Evolutionary conservation across 2,329 filamentous ascomycete species (phyloP).

Genomic region (Microcera coccophila): DNA sequence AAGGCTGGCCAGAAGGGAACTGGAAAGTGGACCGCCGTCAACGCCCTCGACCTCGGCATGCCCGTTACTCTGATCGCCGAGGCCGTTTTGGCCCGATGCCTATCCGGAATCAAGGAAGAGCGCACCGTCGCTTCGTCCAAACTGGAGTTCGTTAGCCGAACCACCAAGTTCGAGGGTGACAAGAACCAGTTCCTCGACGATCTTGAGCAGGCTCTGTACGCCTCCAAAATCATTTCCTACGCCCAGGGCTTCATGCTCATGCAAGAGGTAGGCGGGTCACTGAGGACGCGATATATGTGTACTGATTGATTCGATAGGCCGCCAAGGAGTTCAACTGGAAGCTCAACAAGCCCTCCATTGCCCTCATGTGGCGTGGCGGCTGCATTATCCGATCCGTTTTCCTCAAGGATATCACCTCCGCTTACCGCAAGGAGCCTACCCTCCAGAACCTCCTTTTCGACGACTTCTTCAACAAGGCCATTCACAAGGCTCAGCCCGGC

Average conservation of each 20-base stretch:
- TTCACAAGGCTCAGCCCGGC: constrained; percentile 89
- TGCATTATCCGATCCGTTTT: constrained; percentile 99
- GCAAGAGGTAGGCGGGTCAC: constrained; percentile 69
- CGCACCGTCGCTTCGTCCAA: constrained; percentile 75
- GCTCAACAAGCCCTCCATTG: constrained; percentile 99
- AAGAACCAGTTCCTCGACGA: constrained; percentile 92
- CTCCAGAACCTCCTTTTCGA: constrained; percentile 98
- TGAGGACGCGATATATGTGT: background rate
- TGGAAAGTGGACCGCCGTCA: constrained; percentile 99
- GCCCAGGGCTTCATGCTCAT: constrained; percentile 99
- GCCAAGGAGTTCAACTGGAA: constrained; percentile 97
- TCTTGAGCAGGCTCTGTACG: constrained; percentile 97
- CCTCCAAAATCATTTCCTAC: constrained; percentile 99
- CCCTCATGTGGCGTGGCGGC: constrained; percentile 99
- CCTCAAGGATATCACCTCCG: constrained; percentile 98
- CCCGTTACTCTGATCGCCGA: constrained; percentile 97
- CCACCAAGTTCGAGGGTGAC: constrained; percentile 77
- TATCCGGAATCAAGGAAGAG: constrained; percentile 93
- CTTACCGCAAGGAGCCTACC: constrained; percentile 90
- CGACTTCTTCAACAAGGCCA: constrained; percentile 99
- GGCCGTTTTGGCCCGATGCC: constrained; percentile 90
- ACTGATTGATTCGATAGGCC: constrained; percentile 51
- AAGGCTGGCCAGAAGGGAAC: constrained; percentile 99
- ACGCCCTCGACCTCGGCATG: constrained; percentile 96
- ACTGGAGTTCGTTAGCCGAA: constrained; percentile 71